These are phyloP conservation scores for Verticillium dahliae DNA, from an alignment of 2,329 filamentous ascomycete genomes.

Conservation along the genomic window DNA sequence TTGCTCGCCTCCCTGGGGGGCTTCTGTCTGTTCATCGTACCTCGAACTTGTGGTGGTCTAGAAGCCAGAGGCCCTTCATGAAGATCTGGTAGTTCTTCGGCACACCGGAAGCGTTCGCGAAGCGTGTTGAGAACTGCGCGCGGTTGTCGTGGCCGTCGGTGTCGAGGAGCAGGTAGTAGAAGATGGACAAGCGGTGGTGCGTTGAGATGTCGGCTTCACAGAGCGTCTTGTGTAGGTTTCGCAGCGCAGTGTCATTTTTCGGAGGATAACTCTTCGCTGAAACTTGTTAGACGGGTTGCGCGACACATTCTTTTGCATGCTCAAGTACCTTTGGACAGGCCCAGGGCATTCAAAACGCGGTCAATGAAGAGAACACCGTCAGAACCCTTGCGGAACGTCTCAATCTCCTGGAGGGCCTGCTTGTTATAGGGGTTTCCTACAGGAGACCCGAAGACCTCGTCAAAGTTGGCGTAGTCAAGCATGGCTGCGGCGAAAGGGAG, in stretches of 20 bases:
- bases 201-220: conserved; percentile 56
- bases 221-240: conserved; percentile 64
- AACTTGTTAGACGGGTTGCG: too few relatives aligned
- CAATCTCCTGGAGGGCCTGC: conserved; percentile 54
- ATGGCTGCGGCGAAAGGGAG: conserved; percentile 26
- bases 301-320: too few relatives aligned
- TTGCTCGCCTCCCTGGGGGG: background rate
- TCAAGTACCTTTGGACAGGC: conserved; percentile 53
- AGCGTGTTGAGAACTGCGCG: conserved; percentile 44
- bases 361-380: conserved; percentile 74
- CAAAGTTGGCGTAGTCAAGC: conserved; percentile 61
- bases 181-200: conserved; percentile 74
- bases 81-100: conserved; percentile 73
- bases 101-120: conserved; percentile 58
- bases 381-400: conserved; percentile 58
- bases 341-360: conserved; percentile 63
- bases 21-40: conserved; percentile 25
- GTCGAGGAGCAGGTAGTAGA: conserved; percentile 81
- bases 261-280: conserved; percentile 66
- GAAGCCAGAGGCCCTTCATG: conserved; percentile 74
- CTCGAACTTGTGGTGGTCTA: conserved; percentile 66
- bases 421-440: conserved; percentile 57
- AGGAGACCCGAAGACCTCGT: conserved; percentile 59
- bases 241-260: conserved; percentile 59
- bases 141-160: conserved; percentile 50